Evolutionary conservation across 495 filamentous ascomycete species (phyloP).

Genomic region (Penicillium ucsense): DNA sequence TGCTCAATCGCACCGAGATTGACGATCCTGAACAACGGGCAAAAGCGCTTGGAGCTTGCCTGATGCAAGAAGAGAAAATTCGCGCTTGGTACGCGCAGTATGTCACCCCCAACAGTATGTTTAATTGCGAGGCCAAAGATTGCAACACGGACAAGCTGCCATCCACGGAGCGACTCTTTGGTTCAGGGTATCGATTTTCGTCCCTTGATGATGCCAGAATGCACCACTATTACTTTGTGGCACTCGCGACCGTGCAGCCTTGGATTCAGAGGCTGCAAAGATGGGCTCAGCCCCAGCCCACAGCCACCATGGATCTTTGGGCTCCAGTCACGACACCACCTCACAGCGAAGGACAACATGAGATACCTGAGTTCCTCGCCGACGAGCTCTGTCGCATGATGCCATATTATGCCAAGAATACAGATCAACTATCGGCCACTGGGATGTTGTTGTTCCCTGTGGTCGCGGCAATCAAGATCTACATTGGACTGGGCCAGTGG

Average conservation of each 20-base stretch:
- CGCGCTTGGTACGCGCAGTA: conserved; percentile 2
- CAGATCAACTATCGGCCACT: not conserved
- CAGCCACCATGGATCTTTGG: too few species aligned
- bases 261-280: not conserved
- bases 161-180: conserved; percentile 1
- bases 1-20: not conserved
- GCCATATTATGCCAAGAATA: conserved; percentile 2
- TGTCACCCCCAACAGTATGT: not conserved
- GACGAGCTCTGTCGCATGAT: conserved; percentile 5
- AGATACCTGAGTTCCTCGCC: conserved; percentile 2
- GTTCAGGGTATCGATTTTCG: not conserved
- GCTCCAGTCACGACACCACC: too few species aligned
- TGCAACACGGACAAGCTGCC: not conserved
- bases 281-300: too few species aligned
- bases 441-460: conserved; percentile 1
- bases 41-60: not conserved
- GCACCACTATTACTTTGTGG: conserved; percentile 1
- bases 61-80: not conserved
- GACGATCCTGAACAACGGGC: not conserved
- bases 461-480: conserved; percentile 3
- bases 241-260: conserved; percentile 3
- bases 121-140: not conserved
- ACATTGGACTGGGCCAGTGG: conserved; percentile 1
- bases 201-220: conserved; percentile 5
- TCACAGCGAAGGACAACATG: not conserved